Conservation (phyloP, 345 rosid genomes). For the Dipteronia sinensis region DNA sequence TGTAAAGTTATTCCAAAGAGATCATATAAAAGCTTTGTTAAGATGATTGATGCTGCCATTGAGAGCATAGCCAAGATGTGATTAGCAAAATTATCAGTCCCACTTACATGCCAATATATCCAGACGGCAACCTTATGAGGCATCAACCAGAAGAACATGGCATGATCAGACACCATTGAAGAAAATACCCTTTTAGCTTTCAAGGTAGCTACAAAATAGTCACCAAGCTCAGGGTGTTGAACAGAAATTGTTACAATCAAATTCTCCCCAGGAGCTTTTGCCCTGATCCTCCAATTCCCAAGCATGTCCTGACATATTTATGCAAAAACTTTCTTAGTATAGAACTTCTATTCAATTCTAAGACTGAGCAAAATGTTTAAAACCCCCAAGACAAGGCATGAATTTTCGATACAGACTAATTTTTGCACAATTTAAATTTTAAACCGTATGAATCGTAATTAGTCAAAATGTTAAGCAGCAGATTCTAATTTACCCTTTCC, state of each 20-base stretch:
- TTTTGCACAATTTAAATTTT: background rate
- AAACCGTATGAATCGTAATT: background rate
- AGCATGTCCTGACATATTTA: constrained; percentile 71
- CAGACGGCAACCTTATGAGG: constrained; percentile 93
- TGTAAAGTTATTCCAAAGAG: background rate
- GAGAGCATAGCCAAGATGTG: background rate
- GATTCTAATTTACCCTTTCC: background rate
- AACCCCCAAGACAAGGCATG: background rate
- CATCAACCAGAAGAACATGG: constrained; percentile 91
- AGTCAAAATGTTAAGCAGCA: background rate
- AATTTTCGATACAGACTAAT: background rate
- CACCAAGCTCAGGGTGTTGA: constrained; percentile 76
- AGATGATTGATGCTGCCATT: background rate
- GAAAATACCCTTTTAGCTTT: constrained; percentile 53
- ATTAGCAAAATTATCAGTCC: background rate
- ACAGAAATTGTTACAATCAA: constrained; percentile 66
- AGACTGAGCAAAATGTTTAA: background rate
- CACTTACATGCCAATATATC: constrained; percentile 98
- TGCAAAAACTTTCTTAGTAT: background rate
- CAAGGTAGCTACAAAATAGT: constrained; percentile 74
- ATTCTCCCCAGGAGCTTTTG: constrained; percentile 66
- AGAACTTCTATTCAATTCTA: background rate
- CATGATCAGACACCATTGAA: constrained; percentile 39
- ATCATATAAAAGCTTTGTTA: background rate
- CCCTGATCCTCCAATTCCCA: constrained; percentile 76